Evolutionary conservation across 345 rosid species (phyloP), one percentile per base, ranked within the genome.

Genomic region (Hibiscus mutabilis): DNA sequence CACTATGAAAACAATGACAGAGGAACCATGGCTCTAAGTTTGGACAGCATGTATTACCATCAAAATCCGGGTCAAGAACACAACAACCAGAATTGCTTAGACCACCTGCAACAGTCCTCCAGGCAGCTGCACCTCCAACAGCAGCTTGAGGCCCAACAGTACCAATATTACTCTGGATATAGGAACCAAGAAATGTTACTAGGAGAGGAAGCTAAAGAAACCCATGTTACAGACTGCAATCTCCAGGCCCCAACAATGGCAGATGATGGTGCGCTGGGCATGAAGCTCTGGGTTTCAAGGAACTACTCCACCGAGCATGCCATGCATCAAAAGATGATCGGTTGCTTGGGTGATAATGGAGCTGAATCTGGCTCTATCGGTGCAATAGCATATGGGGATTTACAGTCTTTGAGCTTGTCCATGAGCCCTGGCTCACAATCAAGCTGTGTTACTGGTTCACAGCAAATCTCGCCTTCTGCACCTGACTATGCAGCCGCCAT

Each of bases 371-470:
- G 83, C 16, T 72, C 84, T 49, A 78, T 89, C 24, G 72, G 84
- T 78, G 83, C 88, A 72, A 81, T 86, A 81, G 76, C 80, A 27
- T 94, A 82, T 74, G 88, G 96, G 46, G 96, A 92, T 79, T 86
- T 88, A 56, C 92, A 88, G 80, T 90, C 89, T 24, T 77, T 95
- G 82, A 95, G 97, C 86, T 85, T 95, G 84, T 92, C 99, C 7
- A 95, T 95, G 99, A 95, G 97, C 72, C 93, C 97, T 76, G 95
- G 89, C 57, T 90, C 97, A 7, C 97, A 92, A 73, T 90, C 97
- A 16, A 90, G 93, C 82, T 85, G 97, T 82, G 86, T 88, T 56
- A 79, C 89, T 66, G 93, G 80, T 76, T 78, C 93, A 58, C 90
- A 83, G 33, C 92, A 85, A 73, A 77, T 89, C 72, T 76, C 89